A percentile compares a stretch with the other conserved stretches of the same genome.
Evolutionary conservation across 495 filamentous ascomycete genomes (phyloP).

Genomic region (Trichoderma asperelloides): DNA sequence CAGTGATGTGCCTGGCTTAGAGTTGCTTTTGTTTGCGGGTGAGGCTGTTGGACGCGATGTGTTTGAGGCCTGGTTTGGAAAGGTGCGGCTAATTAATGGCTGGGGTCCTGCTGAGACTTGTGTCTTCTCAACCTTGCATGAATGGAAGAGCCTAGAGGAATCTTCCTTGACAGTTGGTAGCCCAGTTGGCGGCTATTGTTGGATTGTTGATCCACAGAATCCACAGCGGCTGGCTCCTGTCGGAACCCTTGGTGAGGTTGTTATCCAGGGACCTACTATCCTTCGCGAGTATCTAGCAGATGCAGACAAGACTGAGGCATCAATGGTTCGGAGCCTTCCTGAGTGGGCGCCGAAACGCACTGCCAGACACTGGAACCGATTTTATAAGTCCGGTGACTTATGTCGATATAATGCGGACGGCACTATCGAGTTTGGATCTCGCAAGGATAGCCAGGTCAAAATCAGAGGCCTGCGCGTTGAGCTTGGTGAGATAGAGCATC

Average conservation of each 20-base stretch:
- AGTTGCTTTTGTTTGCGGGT: constrained; percentile 37
- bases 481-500: constrained; percentile 4
- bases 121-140: constrained; percentile 18
- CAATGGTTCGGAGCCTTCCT: background rate
- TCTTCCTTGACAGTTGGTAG: constrained; percentile 26
- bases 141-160: constrained; percentile 16
- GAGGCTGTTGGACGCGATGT: constrained; percentile 20
- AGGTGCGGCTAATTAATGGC: constrained; percentile 25
- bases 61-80: constrained; percentile 14
- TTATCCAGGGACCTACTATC: constrained; percentile 38
- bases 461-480: constrained; percentile 5
- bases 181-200: constrained; percentile 34
- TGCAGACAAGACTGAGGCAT: constrained; percentile 13
- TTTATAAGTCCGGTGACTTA: constrained; percentile 34
- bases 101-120: constrained; percentile 25
- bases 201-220: constrained; percentile 41
- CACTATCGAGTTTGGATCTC: constrained; percentile 30
- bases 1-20: constrained; percentile 28
- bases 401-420: constrained; percentile 38
- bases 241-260: constrained; percentile 38
- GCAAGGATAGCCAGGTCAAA: constrained; percentile 15
- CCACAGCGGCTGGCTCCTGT: constrained; percentile 36
- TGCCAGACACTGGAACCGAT: constrained; percentile 13
- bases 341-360: constrained; percentile 11
- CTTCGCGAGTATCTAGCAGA: constrained; percentile 17